These are phyloP conservation scores for Neofusicoccum sp. DNA, from an alignment of 2,329 filamentous ascomycete species.

Conservation along the genomic window DNA sequence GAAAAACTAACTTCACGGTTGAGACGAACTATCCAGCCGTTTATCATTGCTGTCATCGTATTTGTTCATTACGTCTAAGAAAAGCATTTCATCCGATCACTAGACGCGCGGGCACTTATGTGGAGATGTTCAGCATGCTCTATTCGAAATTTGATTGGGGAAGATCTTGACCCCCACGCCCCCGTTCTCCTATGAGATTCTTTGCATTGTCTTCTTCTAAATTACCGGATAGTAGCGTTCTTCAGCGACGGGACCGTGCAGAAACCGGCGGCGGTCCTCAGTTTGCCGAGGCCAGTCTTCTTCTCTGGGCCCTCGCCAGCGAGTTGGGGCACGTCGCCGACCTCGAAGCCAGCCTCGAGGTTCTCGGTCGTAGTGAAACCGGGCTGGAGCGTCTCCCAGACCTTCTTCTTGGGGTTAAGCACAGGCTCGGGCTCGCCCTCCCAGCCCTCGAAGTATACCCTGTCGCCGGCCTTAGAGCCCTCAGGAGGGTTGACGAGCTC, in stretches of 20 bases:
- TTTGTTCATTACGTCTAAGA: too few species aligned
- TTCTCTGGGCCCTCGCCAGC: slow-evolving; percentile 64
- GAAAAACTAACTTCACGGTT: too few species aligned
- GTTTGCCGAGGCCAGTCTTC: slow-evolving; percentile 55
- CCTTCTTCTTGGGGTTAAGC: slow-evolving; percentile 99
- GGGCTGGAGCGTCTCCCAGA: slow-evolving; percentile 96
- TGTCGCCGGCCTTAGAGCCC: slow-evolving; percentile 76
- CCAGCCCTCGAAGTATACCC: slow-evolving; percentile 93
- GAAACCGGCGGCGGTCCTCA: slow-evolving; percentile 76
- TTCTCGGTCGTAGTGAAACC: slow-evolving; percentile 86
- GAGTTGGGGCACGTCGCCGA: slow-evolving; percentile 70
- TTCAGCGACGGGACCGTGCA: slow-evolving; percentile 82
- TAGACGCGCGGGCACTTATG: too few species aligned
- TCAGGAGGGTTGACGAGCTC: slow-evolving; percentile 85
- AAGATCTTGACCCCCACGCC: background rate
- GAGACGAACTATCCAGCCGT: too few species aligned
- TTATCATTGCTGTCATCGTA: too few species aligned
- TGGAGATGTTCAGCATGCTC: background rate
- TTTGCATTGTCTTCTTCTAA: background rate
- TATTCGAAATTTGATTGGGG: slow-evolving; percentile 4
- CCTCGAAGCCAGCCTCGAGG: slow-evolving; percentile 85
- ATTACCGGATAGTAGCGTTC: slow-evolving; percentile 77
- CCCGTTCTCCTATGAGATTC: background rate
- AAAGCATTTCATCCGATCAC: too few species aligned
- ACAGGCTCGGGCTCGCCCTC: slow-evolving; percentile 87